Evolutionary conservation across 164 flowering plant genomes (phyloP).

Genomic region (Tetracentron sinense): DNA sequence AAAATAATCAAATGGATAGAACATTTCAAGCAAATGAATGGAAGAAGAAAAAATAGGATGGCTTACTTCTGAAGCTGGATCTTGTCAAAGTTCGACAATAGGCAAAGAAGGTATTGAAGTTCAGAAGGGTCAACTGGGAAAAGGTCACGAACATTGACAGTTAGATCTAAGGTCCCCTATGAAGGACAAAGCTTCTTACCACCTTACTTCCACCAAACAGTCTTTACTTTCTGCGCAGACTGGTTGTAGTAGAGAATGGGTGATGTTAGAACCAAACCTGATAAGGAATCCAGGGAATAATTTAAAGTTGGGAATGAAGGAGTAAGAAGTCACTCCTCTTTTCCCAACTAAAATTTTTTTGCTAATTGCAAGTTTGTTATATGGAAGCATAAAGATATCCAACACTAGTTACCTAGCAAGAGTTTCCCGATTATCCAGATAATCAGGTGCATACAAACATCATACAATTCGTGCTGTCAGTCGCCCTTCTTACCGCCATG

Average conservation of each 20-base stretch:
- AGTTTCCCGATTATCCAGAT: not conserved
- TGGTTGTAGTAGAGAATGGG: not conserved
- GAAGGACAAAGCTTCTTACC: slow-evolving; percentile 1
- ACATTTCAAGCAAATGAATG: not conserved
- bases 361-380: not conserved
- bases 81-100: slow-evolving; percentile 23
- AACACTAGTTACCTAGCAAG: not conserved
- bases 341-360: not conserved
- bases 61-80: slow-evolving; percentile 25
- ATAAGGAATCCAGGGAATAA: slow-evolving; percentile 7
- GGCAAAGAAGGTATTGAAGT: slow-evolving; percentile 29
- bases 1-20: not conserved
- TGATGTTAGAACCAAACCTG: slow-evolving; percentile 13
- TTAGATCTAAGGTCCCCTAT: slow-evolving; percentile 20
- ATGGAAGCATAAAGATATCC: not conserved
- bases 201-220: not conserved
- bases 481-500: too few relatives aligned
- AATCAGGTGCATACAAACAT: too few relatives aligned
- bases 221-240: not conserved
- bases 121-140: slow-evolving; percentile 26
- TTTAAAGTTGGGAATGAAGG: slow-evolving; percentile 14
- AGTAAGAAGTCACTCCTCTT: not conserved
- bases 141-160: slow-evolving; percentile 27
- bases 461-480: too few relatives aligned
- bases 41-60: not conserved